Evolutionary conservation across 2,329 filamentous ascomycete species (phyloP), one percentile per base, ranked within the genome.

Genomic region (Botryosphaeria dothidea): DNA sequence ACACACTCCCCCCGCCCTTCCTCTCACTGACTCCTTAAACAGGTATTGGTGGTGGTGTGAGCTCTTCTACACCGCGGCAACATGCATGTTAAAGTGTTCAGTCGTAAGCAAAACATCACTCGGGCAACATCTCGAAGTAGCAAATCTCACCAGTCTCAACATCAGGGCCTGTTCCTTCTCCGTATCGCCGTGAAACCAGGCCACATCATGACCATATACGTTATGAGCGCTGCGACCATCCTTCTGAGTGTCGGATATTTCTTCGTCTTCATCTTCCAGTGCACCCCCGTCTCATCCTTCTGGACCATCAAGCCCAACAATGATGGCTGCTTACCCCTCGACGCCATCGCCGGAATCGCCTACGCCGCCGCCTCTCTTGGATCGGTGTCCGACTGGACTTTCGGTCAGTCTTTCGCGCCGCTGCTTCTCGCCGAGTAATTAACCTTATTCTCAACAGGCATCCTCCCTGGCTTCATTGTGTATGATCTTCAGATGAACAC

Each of bases 1-100:
- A 38, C 6, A 2, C 34, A 5, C 34, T 25, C 3, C 7, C 46
- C 7, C 23, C 9, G 8, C 58, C 2, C 3, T 43, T 4, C 27
- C 61, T 17, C 64, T 72, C 19, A 71, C 67, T n/a, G 17, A 46
- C 41, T 7, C 11, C 34, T 45, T 79, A 15, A 2, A 21, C 31
- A 58, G 54, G 78, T 80, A 74, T 67, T 86, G 83, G 83, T 86
- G 82, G 75, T 78, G 86, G 17, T 84, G 83, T 68, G 84, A 86
- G 68, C 74, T 83, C n/a, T 80, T 81, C 67, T 87, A 86, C 70
- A 79, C 82, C 6, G 71, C 83, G 58, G 77, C 79, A 6, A 83
- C 79, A 29, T 77, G 79, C 51, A 70, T 82, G 15, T 77, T 84
- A 46, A 85, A 85, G 66, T 76, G 84, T 46, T 81, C 84, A 1